Base-by-base conservation (phyloP, 1,139 yeast genomes). In the Entelexis paramagnoliae region DNA sequence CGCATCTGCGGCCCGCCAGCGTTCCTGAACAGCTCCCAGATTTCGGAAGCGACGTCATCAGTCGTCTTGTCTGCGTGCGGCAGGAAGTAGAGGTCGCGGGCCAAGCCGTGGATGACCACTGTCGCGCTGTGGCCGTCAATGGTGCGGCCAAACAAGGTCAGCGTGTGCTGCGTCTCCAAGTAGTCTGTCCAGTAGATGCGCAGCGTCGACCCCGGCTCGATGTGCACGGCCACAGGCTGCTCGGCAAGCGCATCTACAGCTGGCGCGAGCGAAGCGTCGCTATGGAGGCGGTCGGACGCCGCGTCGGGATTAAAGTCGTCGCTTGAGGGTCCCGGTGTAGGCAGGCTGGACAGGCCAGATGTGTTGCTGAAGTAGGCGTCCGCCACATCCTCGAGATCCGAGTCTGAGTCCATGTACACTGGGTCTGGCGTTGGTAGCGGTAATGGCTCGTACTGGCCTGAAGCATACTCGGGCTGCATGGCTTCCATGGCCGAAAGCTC, bases 101-200 rank as follows among this genome's bases (percentile, higher is more conserved):
- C 69, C 55, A 89, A 66, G 3, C 86, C 87, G 51, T 76, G 78
- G 17, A 91, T 71, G 63, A 86, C 91, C 16, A 89, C 79, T 69
- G 87, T 80, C 19, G 86, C 87, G 1, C 95, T 84, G 30, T 58
- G 50, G 1, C 78, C 54, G 7, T 57, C 55, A 13, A 63, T 81
- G 51, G 81, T 80, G 63, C 88, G 88, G 50, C 99, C 99, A 64
- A 84, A 91, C n/a, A 91, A 72, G 17, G 87, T 69, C 42, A 93
- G 68, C 24, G 33, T 30, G 22, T 83, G 77, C 63, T 89, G 97
- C 20, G 83, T 77, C 64, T 91, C 97, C 43, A 84, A 75, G 65
- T 80, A 88, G 65, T 93, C 99, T 38, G 84, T 70, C 97, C 97
- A 93, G 64, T 77, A 91, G 80, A 91, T 81, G 61, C 78, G 77